These are phyloP conservation scores for Eucalyptus albens DNA, from an alignment of 345 rosid genomes.

Conservation along the genomic window DNA sequence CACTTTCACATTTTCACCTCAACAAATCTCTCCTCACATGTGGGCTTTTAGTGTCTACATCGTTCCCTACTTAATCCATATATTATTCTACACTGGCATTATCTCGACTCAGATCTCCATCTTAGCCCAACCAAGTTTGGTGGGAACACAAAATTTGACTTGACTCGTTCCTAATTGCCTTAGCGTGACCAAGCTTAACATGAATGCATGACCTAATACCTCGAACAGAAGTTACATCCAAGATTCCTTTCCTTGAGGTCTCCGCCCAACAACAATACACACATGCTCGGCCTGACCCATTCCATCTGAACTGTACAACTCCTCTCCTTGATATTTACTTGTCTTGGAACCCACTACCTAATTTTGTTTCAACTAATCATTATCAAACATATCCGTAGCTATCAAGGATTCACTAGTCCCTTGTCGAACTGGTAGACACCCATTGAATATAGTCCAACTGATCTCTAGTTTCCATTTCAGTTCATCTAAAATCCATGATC, in stretches of 20 bases:
- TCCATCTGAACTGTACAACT: background rate
- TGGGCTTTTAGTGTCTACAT: too few relatives aligned
- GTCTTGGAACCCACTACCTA: background rate
- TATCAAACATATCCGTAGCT: background rate
- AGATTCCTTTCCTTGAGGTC: background rate
- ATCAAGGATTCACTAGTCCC: background rate
- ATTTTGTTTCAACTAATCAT: background rate
- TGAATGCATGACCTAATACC: background rate
- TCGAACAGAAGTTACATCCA: too few relatives aligned
- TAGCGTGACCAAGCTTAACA: background rate
- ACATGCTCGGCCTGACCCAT: rapidly evolving
- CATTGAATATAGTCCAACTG: background rate
- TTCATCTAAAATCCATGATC: background rate
- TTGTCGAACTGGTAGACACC: background rate
- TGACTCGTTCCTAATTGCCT: background rate
- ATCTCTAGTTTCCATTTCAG: background rate
- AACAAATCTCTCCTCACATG: too few relatives aligned
- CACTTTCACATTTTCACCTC: too few relatives aligned
- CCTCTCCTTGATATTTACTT: background rate
- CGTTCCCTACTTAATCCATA: too few relatives aligned
- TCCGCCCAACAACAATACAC: background rate
- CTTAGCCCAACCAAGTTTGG: background rate
- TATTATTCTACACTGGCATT: too few relatives aligned
- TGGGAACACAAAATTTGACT: background rate
- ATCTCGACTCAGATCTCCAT: too few relatives aligned